Base-by-base conservation (phyloP, 768 basidiomycete genomes). In the Lactarius sanguifluus region DNA sequence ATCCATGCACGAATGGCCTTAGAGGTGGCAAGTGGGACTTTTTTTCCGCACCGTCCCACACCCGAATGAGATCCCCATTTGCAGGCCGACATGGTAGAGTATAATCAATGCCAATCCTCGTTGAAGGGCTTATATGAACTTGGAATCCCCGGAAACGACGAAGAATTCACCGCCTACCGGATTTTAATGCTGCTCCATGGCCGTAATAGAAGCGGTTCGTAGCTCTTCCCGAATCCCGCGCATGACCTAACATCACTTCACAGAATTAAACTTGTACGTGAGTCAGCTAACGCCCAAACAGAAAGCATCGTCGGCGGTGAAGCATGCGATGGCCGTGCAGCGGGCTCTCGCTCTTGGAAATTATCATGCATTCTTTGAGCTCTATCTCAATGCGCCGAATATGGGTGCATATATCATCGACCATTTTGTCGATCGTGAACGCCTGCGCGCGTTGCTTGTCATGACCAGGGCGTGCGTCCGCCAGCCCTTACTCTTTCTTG, bases 371-470 rank as follows among this genome's bases (percentile, higher is more conserved):
- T 83, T 99, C 71, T 98, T 98, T 80, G 85, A 86, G 62, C 79
- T 94, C 64, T 98, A 92, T 78, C 72, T 84, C 72, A 81, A 81
- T 62, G 93, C 94, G 54, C 94, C 95, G 32, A 95, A 96, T 74
- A 98, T 98, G 97, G 94, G 94, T 45, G 95, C 86, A 62, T 98
- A 98, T 77, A 94, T 99, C 73, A 97, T 99, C 93, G 97, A 98
- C 78, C 95, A 98, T 76, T 98, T 98, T 76, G 90, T 98, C 73
- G 86, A 88, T 73, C 85, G 97, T 72, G 97, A 98, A 79, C 81
- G 97, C 66, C 84, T 90, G 64, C 86, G 86, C 66, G 95, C 94
- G 2, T 76, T 99, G 67, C 85, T 94, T 74, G 86, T 91, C 70
- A 96, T 99, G 79, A 86, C 92, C 36, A 97, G 91, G 85, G 91